Conservation (phyloP, 805 yeast genomes). For the Nadsonia fulvescens region DNA sequence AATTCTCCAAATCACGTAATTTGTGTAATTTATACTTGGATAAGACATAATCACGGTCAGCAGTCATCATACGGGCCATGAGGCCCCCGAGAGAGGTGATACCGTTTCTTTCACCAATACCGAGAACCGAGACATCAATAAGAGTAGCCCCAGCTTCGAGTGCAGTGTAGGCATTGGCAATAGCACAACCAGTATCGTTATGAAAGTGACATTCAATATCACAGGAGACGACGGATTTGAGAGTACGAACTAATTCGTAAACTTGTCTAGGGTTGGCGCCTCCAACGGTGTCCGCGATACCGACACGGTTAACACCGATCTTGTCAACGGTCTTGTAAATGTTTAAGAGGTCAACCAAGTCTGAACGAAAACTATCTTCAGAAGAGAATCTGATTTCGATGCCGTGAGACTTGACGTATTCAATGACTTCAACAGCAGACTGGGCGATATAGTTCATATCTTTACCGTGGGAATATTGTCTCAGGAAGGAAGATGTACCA, state of each 20-base stretch:
- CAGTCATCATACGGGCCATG: constrained; percentile 98
- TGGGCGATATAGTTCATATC: constrained; percentile 96
- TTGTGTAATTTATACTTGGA: constrained; percentile 90
- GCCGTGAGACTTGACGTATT: constrained; percentile 90
- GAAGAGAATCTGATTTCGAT: constrained; percentile 93
- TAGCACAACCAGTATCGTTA: constrained; percentile 97
- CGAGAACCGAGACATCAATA: constrained; percentile 88
- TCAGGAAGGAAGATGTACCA: constrained; percentile 88
- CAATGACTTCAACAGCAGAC: constrained; percentile 90
- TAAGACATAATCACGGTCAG: constrained; percentile 89
- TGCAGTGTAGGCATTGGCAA: constrained; percentile 96
- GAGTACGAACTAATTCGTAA: constrained; percentile 85
- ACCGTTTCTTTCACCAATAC: constrained; percentile 98
- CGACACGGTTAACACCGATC: constrained; percentile 96
- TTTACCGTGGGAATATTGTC: constrained; percentile 93
- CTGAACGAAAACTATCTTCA: constrained; percentile 95
- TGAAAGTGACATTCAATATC: constrained; percentile 98
- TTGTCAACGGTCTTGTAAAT: constrained; percentile 92
- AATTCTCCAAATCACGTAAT: constrained; percentile 84
- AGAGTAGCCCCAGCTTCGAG: constrained; percentile 93
- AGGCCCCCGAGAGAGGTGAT: constrained; percentile 94
- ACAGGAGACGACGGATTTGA: constrained; percentile 83
- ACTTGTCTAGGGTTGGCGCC: constrained; percentile 99
- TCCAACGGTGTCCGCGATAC: constrained; percentile 98
- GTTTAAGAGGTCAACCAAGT: constrained; percentile 83